Evolutionary conservation across 2,329 filamentous ascomycete species (phyloP).

Genomic region (Diaporthe citri): DNA sequence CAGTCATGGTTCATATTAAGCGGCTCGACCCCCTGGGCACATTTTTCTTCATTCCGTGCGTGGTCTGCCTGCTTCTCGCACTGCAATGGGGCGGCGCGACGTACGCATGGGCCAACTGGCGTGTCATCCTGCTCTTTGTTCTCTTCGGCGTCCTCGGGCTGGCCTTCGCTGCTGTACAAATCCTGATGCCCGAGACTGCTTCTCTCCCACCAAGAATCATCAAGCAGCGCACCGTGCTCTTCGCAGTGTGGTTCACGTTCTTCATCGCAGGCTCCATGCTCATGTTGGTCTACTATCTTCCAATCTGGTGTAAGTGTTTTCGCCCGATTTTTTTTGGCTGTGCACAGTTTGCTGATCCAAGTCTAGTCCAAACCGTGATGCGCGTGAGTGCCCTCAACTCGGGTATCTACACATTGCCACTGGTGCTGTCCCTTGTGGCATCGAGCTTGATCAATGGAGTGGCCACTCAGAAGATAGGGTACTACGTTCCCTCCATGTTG

Average conservation of each 20-base stretch:
- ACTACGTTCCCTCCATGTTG: slow-evolving; percentile 71
- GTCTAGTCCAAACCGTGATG: slow-evolving; percentile 67
- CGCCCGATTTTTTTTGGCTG: background rate
- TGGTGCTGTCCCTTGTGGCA: slow-evolving; percentile 67
- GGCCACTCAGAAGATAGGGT: slow-evolving; percentile 66
- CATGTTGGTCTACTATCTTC: slow-evolving; percentile 66
- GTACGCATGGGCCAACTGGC: slow-evolving; percentile 65
- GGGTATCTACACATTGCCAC: slow-evolving; percentile 68
- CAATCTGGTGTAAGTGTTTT: slow-evolving; percentile 64
- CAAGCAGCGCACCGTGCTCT: slow-evolving; percentile 66
- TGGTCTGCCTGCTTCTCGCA: slow-evolving; percentile 71
- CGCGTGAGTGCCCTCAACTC: slow-evolving; percentile 65
- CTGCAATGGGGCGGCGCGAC: slow-evolving; percentile 72
- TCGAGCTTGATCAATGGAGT: slow-evolving; percentile 63
- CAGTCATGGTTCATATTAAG: slow-evolving; percentile 58
- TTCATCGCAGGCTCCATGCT: slow-evolving; percentile 65
- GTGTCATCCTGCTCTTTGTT: slow-evolving; percentile 66
- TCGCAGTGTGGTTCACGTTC: slow-evolving; percentile 59
- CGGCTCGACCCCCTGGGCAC: slow-evolving; percentile 72
- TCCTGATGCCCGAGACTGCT: slow-evolving; percentile 66
- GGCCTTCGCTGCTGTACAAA: slow-evolving; percentile 65
- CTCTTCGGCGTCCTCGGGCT: slow-evolving; percentile 61
- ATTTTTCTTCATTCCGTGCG: slow-evolving; percentile 69
- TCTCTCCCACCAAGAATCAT: slow-evolving; percentile 69
- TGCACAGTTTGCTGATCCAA: background rate